A percentile compares a stretch with the other conserved stretches of the same genome.
These are phyloP conservation scores for Austroboletus olivaceoglutinosus DNA, from an alignment of 1,284 basidiomycete genomes.

Conservation along the genomic window DNA sequence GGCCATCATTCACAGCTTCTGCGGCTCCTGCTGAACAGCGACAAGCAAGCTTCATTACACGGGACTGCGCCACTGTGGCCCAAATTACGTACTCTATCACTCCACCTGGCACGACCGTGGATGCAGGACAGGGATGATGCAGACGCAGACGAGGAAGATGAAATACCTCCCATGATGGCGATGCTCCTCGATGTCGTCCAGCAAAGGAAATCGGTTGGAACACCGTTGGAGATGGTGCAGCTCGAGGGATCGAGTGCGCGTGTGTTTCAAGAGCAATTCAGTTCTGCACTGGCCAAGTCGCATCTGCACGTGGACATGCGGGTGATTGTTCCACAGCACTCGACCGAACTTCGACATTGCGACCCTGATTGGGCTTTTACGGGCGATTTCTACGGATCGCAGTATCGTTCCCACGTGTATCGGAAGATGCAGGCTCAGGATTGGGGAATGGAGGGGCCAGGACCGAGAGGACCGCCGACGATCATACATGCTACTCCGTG, in stretches of 20 bases:
- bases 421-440: slow-evolving; percentile 33
- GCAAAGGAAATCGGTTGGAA: slow-evolving; percentile 32
- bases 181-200: slow-evolving; percentile 33
- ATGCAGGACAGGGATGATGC: slow-evolving; percentile 30
- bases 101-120: slow-evolving; percentile 30
- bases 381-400: slow-evolving; percentile 30
- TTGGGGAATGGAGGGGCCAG: slow-evolving; percentile 22
- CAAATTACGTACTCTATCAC: slow-evolving; percentile 30
- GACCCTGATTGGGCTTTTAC: slow-evolving; percentile 29
- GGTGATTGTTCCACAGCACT: slow-evolving; percentile 17
- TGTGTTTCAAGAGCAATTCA: slow-evolving; percentile 29
- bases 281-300: slow-evolving; percentile 25
- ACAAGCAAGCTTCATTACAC: slow-evolving; percentile 34
- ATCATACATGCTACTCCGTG: slow-evolving; percentile 28
- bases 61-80: slow-evolving; percentile 32
- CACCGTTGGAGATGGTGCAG: slow-evolving; percentile 23
- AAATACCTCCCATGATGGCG: slow-evolving; percentile 29
- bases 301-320: slow-evolving; percentile 27
- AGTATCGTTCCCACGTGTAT: slow-evolving; percentile 32
- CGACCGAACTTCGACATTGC: slow-evolving; percentile 19
- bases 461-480: slow-evolving; percentile 26
- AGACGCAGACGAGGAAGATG: slow-evolving; percentile 33
- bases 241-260: slow-evolving; percentile 25
- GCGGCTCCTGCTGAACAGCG: slow-evolving; percentile 34
- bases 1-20: slow-evolving; percentile 33